Conservation (phyloP, 108 stramenopile species). For the Pseudonitzschia pungens region DNA sequence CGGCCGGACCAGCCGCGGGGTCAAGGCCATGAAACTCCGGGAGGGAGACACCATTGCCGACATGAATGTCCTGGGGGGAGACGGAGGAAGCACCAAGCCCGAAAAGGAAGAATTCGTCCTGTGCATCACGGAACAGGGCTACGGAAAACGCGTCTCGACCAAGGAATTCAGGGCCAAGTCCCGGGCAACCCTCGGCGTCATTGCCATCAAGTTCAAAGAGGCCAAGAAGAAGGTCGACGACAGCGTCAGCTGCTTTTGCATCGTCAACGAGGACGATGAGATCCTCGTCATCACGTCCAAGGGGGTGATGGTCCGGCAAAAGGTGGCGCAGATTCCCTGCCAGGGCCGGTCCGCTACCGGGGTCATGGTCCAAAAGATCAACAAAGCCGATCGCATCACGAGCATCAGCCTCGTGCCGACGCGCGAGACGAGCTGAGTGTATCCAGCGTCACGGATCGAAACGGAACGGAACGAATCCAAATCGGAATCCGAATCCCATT, state of each 20-base stretch:
- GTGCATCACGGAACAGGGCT: slow-evolving; percentile 79
- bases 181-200: slow-evolving; percentile 84
- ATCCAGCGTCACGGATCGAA: too few species aligned
- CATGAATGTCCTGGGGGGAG: slow-evolving; percentile 67
- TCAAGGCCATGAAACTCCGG: slow-evolving; percentile 84
- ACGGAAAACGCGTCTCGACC: slow-evolving; percentile 86
- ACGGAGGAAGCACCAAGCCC: not conserved
- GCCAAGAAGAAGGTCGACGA: slow-evolving; percentile 48
- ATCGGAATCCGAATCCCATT: too few species aligned
- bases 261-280: slow-evolving; percentile 87
- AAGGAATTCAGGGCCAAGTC: slow-evolving; percentile 73
- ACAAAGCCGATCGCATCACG: slow-evolving; percentile 72
- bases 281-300: slow-evolving; percentile 83
- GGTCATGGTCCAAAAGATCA: slow-evolving; percentile 86
- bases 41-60: slow-evolving; percentile 84
- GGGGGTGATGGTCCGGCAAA: slow-evolving; percentile 91
- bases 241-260: slow-evolving; percentile 67
- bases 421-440: not conserved
- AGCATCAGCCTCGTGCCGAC: slow-evolving; percentile 75
- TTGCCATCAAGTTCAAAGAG: slow-evolving; percentile 90
- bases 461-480: too few species aligned
- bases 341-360: slow-evolving; percentile 89
- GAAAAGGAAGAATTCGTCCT: slow-evolving; percentile 64
- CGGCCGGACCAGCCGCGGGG: slow-evolving; percentile 82
- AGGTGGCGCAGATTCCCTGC: slow-evolving; percentile 68